A percentile compares a stretch with the other conserved stretches of the same genome.
These are phyloP conservation scores for Gonapodya prolifera DNA, from an alignment of 192 early-diverging fungal species.

Conservation along the genomic window DNA sequence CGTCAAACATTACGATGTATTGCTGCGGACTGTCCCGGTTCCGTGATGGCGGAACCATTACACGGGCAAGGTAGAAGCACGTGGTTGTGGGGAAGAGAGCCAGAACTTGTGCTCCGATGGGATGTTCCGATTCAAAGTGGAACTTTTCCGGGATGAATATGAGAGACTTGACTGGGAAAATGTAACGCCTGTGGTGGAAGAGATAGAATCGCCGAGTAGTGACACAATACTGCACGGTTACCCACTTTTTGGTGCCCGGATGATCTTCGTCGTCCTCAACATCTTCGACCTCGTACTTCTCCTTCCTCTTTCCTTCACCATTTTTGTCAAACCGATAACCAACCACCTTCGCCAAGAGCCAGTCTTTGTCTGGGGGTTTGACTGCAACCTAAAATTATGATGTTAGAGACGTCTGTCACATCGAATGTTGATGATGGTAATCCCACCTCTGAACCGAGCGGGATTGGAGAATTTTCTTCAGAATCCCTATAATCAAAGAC, in stretches of 20 bases:
- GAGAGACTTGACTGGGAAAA: background rate
- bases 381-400: background rate
- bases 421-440: background rate
- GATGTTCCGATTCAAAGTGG: background rate
- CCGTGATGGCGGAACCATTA: background rate
- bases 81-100: background rate
- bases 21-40: background rate
- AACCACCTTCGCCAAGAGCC: background rate
- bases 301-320: too few species aligned
- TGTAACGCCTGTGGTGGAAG: background rate
- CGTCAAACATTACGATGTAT: background rate
- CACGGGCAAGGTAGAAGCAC: background rate
- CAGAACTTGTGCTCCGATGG: background rate
- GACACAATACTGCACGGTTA: background rate
- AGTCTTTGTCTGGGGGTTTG: background rate
- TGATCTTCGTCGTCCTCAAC: constrained; percentile 1
- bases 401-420: background rate
- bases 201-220: background rate
- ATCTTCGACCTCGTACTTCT: constrained; percentile 4
- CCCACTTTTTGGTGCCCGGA: constrained; percentile 1
- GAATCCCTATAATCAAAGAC: background rate
- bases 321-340: background rate
- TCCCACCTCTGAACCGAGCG: background rate
- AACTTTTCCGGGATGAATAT: background rate
- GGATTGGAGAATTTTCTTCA: background rate